phyloP scores from a whole-genome alignment of 2,329 filamentous ascomycete genomes.

The Aureobasidium pullulans region DNA sequence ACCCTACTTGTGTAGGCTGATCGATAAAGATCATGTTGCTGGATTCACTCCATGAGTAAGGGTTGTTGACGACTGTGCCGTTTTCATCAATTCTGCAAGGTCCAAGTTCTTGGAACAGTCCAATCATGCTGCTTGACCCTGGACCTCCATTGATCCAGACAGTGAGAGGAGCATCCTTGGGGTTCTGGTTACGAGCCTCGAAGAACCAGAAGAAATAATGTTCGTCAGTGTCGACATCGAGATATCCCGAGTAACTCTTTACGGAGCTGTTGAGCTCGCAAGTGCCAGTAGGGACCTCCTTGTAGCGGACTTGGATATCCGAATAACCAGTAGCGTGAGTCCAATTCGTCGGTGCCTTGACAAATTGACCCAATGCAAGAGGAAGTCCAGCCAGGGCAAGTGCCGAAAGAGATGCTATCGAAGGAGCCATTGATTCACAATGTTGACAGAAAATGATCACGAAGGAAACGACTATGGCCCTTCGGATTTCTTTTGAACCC shows the following conservation, averaged over 20 bases:
- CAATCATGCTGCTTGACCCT: conserved; percentile 52
- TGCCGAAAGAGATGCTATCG: not conserved
- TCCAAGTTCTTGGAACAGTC: conserved; percentile 45
- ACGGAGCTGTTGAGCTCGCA: conserved; percentile 51
- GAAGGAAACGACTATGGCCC: not conserved
- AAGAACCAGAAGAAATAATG: conserved; percentile 55
- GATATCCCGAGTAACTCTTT: conserved; percentile 50
- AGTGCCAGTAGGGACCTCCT: conserved; percentile 48
- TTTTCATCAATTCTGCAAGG: conserved; percentile 46
- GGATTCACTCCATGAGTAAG: conserved; percentile 56
- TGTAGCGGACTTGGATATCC: conserved; percentile 50
- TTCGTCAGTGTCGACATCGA: conserved; percentile 44
- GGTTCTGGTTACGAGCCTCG: conserved; percentile 45
- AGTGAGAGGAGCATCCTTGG: conserved; percentile 47
- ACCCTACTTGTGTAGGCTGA: conserved; percentile 54
- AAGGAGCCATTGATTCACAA: not conserved
- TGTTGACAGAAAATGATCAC: not conserved
- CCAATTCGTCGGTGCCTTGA: conserved; percentile 38
- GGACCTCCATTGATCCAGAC: conserved; percentile 58
- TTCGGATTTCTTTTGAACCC: not conserved
- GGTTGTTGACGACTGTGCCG: conserved; percentile 48
- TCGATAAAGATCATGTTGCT: conserved; percentile 66
- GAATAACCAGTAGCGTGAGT: conserved; percentile 37
- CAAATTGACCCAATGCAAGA: conserved; percentile 34
- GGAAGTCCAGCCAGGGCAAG: conserved; percentile 3